Percentiles rank a stretch among this genome's conserved stretches.
Evolutionary conservation across 2,329 filamentous ascomycete genomes (phyloP).

Genomic region (Hymenoscyphus fraxineus): DNA sequence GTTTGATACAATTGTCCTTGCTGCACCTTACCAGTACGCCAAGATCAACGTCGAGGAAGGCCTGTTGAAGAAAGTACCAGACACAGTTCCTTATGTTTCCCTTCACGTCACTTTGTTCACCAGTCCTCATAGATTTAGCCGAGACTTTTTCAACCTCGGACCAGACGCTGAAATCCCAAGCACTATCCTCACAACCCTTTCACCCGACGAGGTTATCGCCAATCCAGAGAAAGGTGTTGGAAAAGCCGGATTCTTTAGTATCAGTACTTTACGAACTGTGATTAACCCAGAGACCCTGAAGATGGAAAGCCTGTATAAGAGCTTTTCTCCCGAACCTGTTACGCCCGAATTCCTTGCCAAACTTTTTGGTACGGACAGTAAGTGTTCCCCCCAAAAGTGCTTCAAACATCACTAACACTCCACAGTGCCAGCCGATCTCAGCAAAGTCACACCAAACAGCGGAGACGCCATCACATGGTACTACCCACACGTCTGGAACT

Average conservation of each 20-base stretch:
- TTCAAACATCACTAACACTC: slow-evolving; percentile 31
- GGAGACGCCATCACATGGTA: slow-evolving; percentile 71
- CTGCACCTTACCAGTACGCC: slow-evolving; percentile 78
- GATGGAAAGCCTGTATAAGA: slow-evolving; percentile 60
- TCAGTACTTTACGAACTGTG: slow-evolving; percentile 67
- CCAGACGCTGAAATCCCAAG: slow-evolving; percentile 59
- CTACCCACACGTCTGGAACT: slow-evolving; percentile 72
- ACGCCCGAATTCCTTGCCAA: slow-evolving; percentile 50
- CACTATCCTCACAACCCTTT: slow-evolving; percentile 79
- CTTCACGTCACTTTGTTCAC: slow-evolving; percentile 89
- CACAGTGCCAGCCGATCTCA: slow-evolving; percentile 27
- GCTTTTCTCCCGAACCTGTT: slow-evolving; percentile 56
- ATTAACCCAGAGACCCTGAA: slow-evolving; percentile 55
- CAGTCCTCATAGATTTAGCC: slow-evolving; percentile 63
- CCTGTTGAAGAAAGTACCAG: slow-evolving; percentile 67
- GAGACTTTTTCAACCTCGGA: slow-evolving; percentile 66
- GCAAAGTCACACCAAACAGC: slow-evolving; percentile 21
- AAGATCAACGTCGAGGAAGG: slow-evolving; percentile 59
- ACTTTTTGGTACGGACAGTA: slow-evolving; percentile 43
- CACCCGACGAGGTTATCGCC: slow-evolving; percentile 45
- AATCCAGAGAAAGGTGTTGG: slow-evolving; percentile 59
- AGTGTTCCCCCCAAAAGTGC: slow-evolving; percentile 1
- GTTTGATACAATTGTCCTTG: slow-evolving; percentile 80
- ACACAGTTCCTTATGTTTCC: slow-evolving; percentile 77
- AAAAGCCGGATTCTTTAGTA: slow-evolving; percentile 76